These are phyloP conservation scores for Lichtheimia hyalospora DNA, from an alignment of 371 early-diverging fungal genomes.

Conservation along the genomic window DNA sequence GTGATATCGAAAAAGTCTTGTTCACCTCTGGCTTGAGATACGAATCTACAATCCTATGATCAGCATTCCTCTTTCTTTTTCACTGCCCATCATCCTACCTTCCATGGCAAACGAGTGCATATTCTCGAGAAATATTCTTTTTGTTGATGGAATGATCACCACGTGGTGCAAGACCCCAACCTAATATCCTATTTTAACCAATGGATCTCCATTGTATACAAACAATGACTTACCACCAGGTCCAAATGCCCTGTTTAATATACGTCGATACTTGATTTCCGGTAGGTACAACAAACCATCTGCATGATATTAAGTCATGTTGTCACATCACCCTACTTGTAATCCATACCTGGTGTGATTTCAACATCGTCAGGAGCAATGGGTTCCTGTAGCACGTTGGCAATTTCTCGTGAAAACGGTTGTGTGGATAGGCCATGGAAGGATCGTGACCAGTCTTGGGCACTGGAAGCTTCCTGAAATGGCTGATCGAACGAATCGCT, in stretches of 20 bases:
- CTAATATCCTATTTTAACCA: conserved; percentile 17
- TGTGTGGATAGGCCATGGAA: conserved; percentile 72
- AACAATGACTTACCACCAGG: conserved; percentile 73
- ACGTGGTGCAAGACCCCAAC: conserved; percentile 90
- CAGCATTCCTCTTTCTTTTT: not conserved
- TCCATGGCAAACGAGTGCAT: conserved; percentile 87
- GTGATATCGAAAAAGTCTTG: conserved; percentile 83
- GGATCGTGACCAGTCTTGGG: conserved; percentile 71
- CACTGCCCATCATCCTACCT: conserved; percentile 39
- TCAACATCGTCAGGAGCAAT: conserved; percentile 80
- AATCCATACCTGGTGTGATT: conserved; percentile 79
- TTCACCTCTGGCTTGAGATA: conserved; percentile 95
- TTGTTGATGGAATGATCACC: conserved; percentile 84
- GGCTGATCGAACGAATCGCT: conserved; percentile 21
- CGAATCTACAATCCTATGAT: conserved; percentile 38
- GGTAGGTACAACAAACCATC: conserved; percentile 94
- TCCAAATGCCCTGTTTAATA: conserved; percentile 92
- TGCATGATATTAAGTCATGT: conserved; percentile 9
- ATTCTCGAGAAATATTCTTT: conserved; percentile 86
- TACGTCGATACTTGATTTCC: conserved; percentile 95
- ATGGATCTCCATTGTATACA: conserved; percentile 66
- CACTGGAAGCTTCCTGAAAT: conserved; percentile 15
- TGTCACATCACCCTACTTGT: too few species aligned
- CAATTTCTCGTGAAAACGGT: conserved; percentile 71
- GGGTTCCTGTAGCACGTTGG: conserved; percentile 74